A percentile compares a stretch with the other conserved stretches of the same genome.
Evolutionary conservation across 176 grass and related monocot genomes (phyloP).

Genomic region (Eleusine indica): DNA sequence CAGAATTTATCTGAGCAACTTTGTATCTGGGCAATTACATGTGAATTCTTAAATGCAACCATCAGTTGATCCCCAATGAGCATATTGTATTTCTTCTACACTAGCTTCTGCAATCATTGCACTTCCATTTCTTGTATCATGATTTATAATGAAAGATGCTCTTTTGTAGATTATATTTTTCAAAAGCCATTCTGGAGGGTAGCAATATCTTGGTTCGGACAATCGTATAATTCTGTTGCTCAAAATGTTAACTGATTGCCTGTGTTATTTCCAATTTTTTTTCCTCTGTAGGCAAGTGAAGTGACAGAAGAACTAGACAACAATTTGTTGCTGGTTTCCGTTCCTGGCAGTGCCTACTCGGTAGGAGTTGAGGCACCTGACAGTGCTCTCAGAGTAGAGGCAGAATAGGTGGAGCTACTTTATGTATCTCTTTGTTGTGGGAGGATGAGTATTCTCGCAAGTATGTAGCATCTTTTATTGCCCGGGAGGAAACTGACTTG

Average conservation of each 20-base stretch:
- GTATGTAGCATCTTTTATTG: neutral
- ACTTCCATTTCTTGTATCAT: conserved; percentile 11
- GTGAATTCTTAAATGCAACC: neutral
- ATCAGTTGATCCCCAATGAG: neutral
- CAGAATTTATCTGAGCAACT: neutral
- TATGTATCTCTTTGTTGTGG: conserved; percentile 13
- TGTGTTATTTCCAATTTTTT: neutral
- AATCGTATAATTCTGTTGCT: conserved; percentile 8
- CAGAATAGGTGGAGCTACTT: conserved; percentile 15
- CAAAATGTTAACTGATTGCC: conserved; percentile 10
- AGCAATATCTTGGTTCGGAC: conserved; percentile 4
- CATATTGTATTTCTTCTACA: conserved; percentile 3
- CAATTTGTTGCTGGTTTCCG: conserved; percentile 45
- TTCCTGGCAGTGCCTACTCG: conserved; percentile 93
- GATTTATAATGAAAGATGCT: neutral
- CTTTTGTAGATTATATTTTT: neutral
- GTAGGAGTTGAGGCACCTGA: conserved; percentile 19
- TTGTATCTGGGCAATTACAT: neutral
- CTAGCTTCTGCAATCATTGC: neutral
- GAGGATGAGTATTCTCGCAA: neutral
- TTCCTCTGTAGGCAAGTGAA: conserved; percentile 48
- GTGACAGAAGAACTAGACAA: conserved; percentile 44
- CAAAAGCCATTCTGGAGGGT: neutral
- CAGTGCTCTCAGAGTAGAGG: conserved; percentile 2
- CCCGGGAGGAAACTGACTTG: neutral